Evolutionary conservation across 2,329 filamentous ascomycete genomes (phyloP), one percentile per base, ranked within the genome.

Genomic region (Diaporthe capsici): DNA sequence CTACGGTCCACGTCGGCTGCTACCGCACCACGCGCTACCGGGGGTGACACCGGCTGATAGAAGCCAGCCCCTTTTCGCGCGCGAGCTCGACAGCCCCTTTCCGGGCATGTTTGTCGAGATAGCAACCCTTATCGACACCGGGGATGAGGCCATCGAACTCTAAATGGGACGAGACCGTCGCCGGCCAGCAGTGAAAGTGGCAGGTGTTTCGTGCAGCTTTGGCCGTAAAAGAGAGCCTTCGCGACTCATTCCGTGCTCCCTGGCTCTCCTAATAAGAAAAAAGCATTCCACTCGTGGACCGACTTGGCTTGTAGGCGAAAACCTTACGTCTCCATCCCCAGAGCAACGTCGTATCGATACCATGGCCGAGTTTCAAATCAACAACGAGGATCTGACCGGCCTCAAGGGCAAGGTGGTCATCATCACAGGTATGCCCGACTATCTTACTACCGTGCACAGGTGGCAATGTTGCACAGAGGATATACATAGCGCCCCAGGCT

Each of bases 321-420:
- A 70, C 34, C 49, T 25, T 44, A 31, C 34, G 39, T 57, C 25
- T 55, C 31, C 53, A 63, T 15, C 42, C 51, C 31, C 71, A 61
- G 15, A 53, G 42, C 44, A 72, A 63, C 71, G 25, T 63, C 58
- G 51, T 44, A 49, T 39, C 55, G 34, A 72, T 37, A 61, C 58
- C 53, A 88, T 88, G 86, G 79, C 85, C 12, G 86, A 85, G 78
- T 84, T 90, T 47, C 78, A 80, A 1, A 89, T 90, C 63, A 80
- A 84, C 57, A 85, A 89, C 76, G 81, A 84, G 13, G 84, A 86
- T 57, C 80, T 90, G 6, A 76, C 78, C 17, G 77, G 80, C 55
- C 82, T 90, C 49, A 86, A 86, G 76, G 87, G 84, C 76, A 87
- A 90, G 79, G 85, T 89, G 31, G 84, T 89, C n/a, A 79, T 91